phyloP scores from a whole-genome alignment of 2,329 filamentous ascomycete species.

The Rhytidhysteron rufulum region DNA sequence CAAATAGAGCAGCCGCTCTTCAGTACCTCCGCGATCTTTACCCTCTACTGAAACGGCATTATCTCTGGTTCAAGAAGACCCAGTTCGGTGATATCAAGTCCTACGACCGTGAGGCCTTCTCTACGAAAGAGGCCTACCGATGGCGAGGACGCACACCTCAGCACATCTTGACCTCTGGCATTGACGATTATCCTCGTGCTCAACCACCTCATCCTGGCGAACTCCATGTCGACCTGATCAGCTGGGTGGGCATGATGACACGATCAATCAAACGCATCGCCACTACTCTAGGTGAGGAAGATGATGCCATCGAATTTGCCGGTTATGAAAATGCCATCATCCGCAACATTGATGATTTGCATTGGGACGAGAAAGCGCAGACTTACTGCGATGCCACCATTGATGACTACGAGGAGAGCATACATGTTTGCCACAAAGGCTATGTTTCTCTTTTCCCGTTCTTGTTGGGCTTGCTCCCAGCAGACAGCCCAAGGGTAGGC shows the following conservation, averaged over 20 bases:
- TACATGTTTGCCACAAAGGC: slow-evolving; percentile 90
- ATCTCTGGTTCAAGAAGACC: slow-evolving; percentile 91
- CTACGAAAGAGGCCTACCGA: slow-evolving; percentile 85
- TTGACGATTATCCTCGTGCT: slow-evolving; percentile 93
- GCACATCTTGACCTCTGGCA: slow-evolving; percentile 86
- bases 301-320: slow-evolving; percentile 71
- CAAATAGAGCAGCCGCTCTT: slow-evolving; percentile 63
- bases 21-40: slow-evolving; percentile 75
- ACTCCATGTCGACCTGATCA: slow-evolving; percentile 89
- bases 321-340: slow-evolving; percentile 73
- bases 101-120: slow-evolving; percentile 87
- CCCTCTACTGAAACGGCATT: slow-evolving; percentile 82
- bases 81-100: slow-evolving; percentile 85
- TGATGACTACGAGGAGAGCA: slow-evolving; percentile 88
- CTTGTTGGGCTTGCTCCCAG: slow-evolving; percentile 72
- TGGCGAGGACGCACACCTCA: slow-evolving; percentile 87
- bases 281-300: slow-evolving; percentile 65
- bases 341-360: slow-evolving; percentile 84
- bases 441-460: slow-evolving; percentile 95
- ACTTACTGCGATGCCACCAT: slow-evolving; percentile 94
- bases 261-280: slow-evolving; percentile 80
- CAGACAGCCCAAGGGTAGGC: slow-evolving; percentile 70
- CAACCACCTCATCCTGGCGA: slow-evolving; percentile 94
- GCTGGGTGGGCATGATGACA: slow-evolving; percentile 97
- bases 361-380: slow-evolving; percentile 78